Evolutionary conservation across 345 rosid species (phyloP), one percentile per base, ranked within the genome.

Genomic region (Eucalyptus camaldulensis): DNA sequence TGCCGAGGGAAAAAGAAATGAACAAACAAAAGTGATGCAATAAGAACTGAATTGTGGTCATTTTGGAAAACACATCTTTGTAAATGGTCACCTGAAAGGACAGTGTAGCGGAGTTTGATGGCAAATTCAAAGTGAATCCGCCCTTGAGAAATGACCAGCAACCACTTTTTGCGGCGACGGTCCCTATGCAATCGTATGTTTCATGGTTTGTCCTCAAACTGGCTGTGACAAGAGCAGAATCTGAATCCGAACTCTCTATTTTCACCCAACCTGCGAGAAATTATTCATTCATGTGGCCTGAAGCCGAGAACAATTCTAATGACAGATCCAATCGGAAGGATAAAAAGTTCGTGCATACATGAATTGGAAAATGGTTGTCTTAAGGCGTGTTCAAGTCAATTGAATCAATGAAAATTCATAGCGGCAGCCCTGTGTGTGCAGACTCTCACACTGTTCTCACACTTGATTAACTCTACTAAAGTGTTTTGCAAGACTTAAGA

Each of bases 101-200:
- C 53, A 97, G 88, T 6, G 91, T 86, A 51, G 98, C 90, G 49
- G 89, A 88, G 49, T 88, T 89, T 49, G 96, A 95, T 47, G 97
- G 92, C 37, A 94, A 92, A 87, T 93, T 85, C 56, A 96, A 94
- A 89, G 92, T 67, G 88, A 96, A 97, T 43, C 99, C 99, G 31
- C 99, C 99, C 90, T 97, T 97, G 90, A 97, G 98, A 92, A 96
- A 97, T 45, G 99, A 96, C 99, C 99, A 97, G 90, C 99, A 97
- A 51, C 96, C 98, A 80, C 27, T 87, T 86, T 91, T 91, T 1
- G 96, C 98, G 43, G 93, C 31, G 44, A 94, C 98, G 89, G 94
- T 95, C 85, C 99, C 99, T 45, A 96, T 92, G 67, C 99, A 96
- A 88, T 88, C 50, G 6, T 45, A 87, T 10, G 89, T 90, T 58